A percentile compares a stretch with the other conserved stretches of the same genome.
Evolutionary conservation across 768 basidiomycete genomes (phyloP).

Genomic region (Tulasnella sp.): DNA sequence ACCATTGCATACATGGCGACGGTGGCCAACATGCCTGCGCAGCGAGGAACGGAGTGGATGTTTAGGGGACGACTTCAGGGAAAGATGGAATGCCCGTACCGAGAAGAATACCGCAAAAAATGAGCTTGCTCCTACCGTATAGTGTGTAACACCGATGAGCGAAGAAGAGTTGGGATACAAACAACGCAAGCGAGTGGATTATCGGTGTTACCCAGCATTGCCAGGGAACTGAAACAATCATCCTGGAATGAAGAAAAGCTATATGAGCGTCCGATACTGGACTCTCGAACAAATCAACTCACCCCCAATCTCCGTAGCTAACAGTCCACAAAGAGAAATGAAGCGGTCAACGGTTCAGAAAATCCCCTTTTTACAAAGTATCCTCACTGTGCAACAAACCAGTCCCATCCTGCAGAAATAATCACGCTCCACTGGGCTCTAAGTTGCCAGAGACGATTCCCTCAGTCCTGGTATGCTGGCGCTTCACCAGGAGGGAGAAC

Average conservation of each 20-base stretch:
- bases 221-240: background rate
- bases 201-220: background rate
- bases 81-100: background rate
- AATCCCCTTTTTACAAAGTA: background rate
- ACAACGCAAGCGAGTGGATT: background rate
- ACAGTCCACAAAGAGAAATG: background rate
- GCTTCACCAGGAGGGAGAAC: background rate
- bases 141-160: background rate
- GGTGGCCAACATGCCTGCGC: background rate
- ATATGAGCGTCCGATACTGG: background rate
- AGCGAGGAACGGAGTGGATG: background rate
- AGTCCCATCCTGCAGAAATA: background rate
- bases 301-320: slow-evolving; percentile 5
- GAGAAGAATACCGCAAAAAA: background rate
- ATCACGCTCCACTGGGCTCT: background rate
- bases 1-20: background rate
- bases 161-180: background rate
- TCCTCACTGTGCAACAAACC: background rate
- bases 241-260: background rate
- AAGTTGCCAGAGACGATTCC: background rate
- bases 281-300: background rate
- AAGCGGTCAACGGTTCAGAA: background rate
- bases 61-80: background rate
- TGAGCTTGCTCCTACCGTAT: background rate
- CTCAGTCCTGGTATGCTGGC: too few relatives aligned